Conservation (phyloP, 2,329 filamentous ascomycete species). For the Penicillium sp. region DNA sequence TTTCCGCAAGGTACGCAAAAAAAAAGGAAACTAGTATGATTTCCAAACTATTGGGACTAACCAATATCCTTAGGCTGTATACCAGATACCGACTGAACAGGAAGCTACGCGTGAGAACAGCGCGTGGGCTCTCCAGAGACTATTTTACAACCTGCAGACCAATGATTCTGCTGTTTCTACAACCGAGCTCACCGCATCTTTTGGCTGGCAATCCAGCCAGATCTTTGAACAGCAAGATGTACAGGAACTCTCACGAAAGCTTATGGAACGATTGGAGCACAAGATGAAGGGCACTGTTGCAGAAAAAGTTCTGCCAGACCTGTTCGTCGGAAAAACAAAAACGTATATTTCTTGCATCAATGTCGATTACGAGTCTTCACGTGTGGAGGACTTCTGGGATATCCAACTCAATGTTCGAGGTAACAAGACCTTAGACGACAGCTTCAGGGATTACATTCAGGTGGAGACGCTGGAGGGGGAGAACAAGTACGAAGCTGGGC, state of each 20-base stretch:
- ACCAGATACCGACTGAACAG: constrained; percentile 89
- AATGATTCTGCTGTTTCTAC: constrained; percentile 80
- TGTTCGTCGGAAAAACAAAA: constrained; percentile 98
- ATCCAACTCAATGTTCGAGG: constrained; percentile 95
- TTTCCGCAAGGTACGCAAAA: constrained; percentile 74
- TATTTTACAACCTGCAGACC: constrained; percentile 94
- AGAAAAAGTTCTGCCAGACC: constrained; percentile 80
- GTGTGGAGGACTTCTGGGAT: constrained; percentile 98
- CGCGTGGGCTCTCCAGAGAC: constrained; percentile 85
- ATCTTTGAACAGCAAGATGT: constrained; percentile 99
- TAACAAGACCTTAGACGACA: constrained; percentile 88
- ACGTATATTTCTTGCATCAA: constrained; percentile 99
- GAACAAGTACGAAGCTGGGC: constrained; percentile 94
- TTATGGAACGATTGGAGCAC: constrained; percentile 96
- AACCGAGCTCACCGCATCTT: constrained; percentile 90
- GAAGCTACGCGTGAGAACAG: constrained; percentile 81
- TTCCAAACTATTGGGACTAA: background rate
- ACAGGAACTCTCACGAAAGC: constrained; percentile 89
- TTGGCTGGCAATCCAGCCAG: constrained; percentile 96
- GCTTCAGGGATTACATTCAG: constrained; percentile 93
- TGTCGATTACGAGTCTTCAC: constrained; percentile 93
- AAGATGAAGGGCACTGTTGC: constrained; percentile 96
- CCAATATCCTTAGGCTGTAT: constrained; percentile 66
- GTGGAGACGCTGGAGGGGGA: constrained; percentile 97
- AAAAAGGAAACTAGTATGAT: background rate